Conservation (phyloP, 2,329 filamentous ascomycete genomes). For the Trichoderma citrinoviride region DNA sequence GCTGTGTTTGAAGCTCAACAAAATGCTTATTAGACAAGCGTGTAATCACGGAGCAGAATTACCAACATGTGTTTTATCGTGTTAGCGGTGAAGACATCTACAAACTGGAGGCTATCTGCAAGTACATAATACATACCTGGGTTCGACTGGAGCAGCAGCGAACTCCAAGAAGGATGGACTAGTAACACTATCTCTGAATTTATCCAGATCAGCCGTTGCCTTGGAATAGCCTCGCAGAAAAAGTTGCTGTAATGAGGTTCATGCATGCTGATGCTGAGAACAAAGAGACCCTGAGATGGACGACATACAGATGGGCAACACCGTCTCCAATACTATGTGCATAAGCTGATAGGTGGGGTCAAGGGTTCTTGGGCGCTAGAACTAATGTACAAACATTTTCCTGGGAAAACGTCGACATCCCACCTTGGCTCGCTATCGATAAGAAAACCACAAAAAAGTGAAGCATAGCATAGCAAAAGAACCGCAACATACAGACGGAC, state of each 20-base stretch:
- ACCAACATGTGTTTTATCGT: not conserved
- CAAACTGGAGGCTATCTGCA: not conserved
- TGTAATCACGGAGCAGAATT: not conserved
- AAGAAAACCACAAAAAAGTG: constrained; percentile 18
- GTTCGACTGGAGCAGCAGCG: not conserved
- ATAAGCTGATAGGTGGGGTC: not conserved
- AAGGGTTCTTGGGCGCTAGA: constrained; percentile 3
- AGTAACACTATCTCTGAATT: too few species aligned
- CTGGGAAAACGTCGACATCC: constrained; percentile 1
- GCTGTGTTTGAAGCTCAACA: not conserved
- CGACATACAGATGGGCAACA: too few species aligned
- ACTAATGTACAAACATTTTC: too few species aligned
- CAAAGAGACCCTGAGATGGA: too few species aligned
- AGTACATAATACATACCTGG: not conserved
- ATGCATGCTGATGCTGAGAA: too few species aligned
- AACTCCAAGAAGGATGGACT: too few species aligned
- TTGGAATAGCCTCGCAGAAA: too few species aligned
- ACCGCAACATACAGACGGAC: not conserved
- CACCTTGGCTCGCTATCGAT: constrained; percentile 2
- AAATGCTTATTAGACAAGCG: not conserved
- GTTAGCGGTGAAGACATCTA: not conserved
- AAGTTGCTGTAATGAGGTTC: too few species aligned
- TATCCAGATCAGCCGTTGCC: not conserved
- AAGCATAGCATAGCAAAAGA: not conserved
- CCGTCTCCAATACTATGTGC: too few species aligned